phyloP scores from a whole-genome alignment of 1,284 basidiomycete genomes.

The Naganishia liquefaciens region DNA sequence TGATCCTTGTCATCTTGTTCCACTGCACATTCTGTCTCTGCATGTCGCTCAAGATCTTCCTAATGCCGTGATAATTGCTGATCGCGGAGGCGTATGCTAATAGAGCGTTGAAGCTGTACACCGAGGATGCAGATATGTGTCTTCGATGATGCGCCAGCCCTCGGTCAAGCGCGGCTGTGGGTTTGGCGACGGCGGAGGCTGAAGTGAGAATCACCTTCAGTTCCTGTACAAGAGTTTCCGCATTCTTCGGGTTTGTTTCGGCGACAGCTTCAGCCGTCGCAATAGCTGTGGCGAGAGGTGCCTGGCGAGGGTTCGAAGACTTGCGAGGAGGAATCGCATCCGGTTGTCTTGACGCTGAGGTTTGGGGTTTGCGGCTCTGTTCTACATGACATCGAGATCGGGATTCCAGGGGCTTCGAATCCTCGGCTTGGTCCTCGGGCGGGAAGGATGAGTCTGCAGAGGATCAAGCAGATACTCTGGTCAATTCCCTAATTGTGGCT shows the following conservation, averaged over 20 bases:
- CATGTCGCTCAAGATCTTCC: slow-evolving; percentile 18
- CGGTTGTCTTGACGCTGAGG: too few species aligned
- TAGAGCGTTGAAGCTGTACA: slow-evolving; percentile 10
- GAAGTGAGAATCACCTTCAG: slow-evolving; percentile 1
- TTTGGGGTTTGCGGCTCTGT: too few species aligned
- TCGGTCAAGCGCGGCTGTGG: slow-evolving; percentile 5
- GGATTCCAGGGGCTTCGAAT: background rate
- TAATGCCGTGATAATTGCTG: slow-evolving; percentile 13
- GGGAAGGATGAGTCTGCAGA: background rate
- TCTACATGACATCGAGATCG: too few species aligned
- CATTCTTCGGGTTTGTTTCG: background rate
- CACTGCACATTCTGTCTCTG: slow-evolving; percentile 19
- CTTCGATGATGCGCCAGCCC: slow-evolving; percentile 21
- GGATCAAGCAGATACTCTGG: background rate
- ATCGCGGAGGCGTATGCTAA: slow-evolving; percentile 10
- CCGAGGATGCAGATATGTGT: slow-evolving; percentile 6
- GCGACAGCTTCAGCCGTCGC: background rate
- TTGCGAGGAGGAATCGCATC: too few species aligned
- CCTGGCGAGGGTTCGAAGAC: too few species aligned
- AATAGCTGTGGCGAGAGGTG: background rate
- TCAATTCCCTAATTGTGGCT: background rate
- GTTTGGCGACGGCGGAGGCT: slow-evolving; percentile 6
- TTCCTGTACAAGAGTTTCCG: background rate
- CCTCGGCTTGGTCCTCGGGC: background rate
- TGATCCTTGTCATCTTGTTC: slow-evolving; percentile 2